Percentiles rank a stretch among this genome's conserved stretches.
Conservation (phyloP, 2,329 filamentous ascomycete species). For the Moelleriella libera region DNA sequence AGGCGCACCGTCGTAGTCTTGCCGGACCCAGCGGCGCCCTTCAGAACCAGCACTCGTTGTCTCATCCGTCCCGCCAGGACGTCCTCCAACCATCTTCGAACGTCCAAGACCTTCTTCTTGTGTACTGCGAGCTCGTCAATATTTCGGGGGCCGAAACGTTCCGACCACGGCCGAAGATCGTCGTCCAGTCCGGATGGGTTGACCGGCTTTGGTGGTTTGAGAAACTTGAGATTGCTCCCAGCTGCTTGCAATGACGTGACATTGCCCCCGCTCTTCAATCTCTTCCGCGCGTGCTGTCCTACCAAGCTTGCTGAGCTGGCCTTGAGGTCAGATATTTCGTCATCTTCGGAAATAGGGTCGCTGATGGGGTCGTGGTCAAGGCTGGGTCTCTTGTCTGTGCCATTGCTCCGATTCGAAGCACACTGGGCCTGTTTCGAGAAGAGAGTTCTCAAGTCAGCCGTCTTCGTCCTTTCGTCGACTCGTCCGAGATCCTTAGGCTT, state of each 20-base stretch:
- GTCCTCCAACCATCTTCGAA: constrained; percentile 67
- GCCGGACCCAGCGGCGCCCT: constrained; percentile 79
- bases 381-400: constrained; percentile 13
- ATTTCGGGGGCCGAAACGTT: constrained; percentile 62
- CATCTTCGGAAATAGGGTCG: constrained; percentile 47
- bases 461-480: constrained; percentile 34
- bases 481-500: constrained; percentile 25
- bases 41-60: constrained; percentile 69
- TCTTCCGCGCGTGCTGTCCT: constrained; percentile 39
- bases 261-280: constrained; percentile 25
- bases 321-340: constrained; percentile 37
- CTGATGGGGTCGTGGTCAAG: constrained; percentile 34
- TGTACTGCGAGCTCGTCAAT: constrained; percentile 84
- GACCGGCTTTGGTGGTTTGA: constrained; percentile 25
- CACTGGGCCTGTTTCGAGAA: constrained; percentile 48
- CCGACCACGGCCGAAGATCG: constrained; percentile 70
- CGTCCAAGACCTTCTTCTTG: constrained; percentile 84
- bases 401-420: constrained; percentile 19
- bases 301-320: constrained; percentile 39
- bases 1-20: constrained; percentile 81
- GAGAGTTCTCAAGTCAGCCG: constrained; percentile 41
- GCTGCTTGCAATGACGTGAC: constrained; percentile 9
- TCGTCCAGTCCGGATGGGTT: constrained; percentile 21
- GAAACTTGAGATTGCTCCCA: constrained; percentile 35
- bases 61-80: constrained; percentile 51